These are phyloP conservation scores for Sporobolomyces pararoseus DNA, from an alignment of 768 basidiomycete genomes.

Conservation along the genomic window DNA sequence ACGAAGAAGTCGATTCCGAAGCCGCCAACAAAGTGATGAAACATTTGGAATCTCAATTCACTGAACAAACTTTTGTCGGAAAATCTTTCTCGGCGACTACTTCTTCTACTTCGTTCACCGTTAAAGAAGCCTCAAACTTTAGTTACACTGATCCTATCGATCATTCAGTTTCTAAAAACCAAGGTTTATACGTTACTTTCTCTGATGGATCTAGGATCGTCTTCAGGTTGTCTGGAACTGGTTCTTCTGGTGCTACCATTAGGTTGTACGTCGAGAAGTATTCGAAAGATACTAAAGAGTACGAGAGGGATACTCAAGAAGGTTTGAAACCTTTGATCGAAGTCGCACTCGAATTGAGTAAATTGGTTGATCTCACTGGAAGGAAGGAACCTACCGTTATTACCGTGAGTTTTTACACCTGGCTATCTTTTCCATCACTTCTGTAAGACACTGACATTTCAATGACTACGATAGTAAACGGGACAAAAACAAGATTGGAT, in stretches of 20 bases:
- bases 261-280: constrained; percentile 95
- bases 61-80: constrained; percentile 60
- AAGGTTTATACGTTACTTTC: constrained; percentile 90
- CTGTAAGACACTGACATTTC: too few species aligned
- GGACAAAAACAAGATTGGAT: too few species aligned
- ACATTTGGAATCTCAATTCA: constrained; percentile 68
- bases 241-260: constrained; percentile 92
- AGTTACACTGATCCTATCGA: constrained; percentile 99
- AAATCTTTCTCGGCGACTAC: constrained; percentile 65
- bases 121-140: constrained; percentile 77
- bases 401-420: constrained; percentile 56
- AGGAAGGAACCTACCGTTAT: constrained; percentile 93
- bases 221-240: constrained; percentile 93
- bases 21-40: constrained; percentile 82
- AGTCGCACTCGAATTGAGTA: constrained; percentile 79
- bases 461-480: too few species aligned
- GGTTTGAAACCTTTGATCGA: constrained; percentile 94
- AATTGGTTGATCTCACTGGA: constrained; percentile 78
- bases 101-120: constrained; percentile 67
- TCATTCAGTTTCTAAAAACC: constrained; percentile 83
- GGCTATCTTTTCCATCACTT: too few species aligned
- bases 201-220: constrained; percentile 88
- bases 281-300: constrained; percentile 57
- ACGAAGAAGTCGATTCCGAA: constrained; percentile 91
- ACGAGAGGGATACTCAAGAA: constrained; percentile 62